Base-by-base conservation (phyloP, 2,329 filamentous ascomycete species). In the Xylariaceae sp. region DNA sequence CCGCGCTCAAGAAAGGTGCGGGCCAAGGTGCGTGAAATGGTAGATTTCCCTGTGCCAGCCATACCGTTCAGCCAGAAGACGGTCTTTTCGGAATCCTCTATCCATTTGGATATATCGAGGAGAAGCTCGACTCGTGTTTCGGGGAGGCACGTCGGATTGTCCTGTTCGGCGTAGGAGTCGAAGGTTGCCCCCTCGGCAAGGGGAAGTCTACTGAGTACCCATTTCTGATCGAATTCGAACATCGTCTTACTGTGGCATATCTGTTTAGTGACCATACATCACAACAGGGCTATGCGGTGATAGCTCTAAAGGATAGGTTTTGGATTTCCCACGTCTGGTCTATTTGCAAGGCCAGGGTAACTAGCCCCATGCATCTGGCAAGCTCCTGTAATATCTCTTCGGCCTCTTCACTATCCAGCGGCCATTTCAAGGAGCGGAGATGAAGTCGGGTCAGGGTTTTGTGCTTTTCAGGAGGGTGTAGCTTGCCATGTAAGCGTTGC, bases 21-120 rank as follows among this genome's bases (percentile, higher is more conserved):
- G n/a, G 69, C 68, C 2, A 72, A 26, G 0, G 69, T 71, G 0
- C 65, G 69, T 8, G 69, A 66, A 2, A 74, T 69, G 7, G 70
- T 74, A 0, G 71, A 74, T 47, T 74, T 74, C 1, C 71, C 71
- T 0, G 69, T 73, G 1, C 71, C 71, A 1, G 70, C 71, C 64
- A 71, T 70, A 3, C 71, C 71, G 9, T 68, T 68, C 1, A 74
- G 63, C 71, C 68, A 74, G 51, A 71, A 71, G 4, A 73, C 64
- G 12, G 56, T 15, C 29, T 68, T 37, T 5, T 58, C 12, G 5
- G 51, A 52, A 13, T 64, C 50, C 1, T 62, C 47, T 3, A 53
- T 59, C 72, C 69, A 74, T 3, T 57, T 21, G 6, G 29, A 15
- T 19, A 74, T 68, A 4, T 65, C 5, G 1, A 50, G n/a, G 0